phyloP scores from a whole-genome alignment of 1,284 basidiomycete species.

The Rhodotorula sp. region DNA sequence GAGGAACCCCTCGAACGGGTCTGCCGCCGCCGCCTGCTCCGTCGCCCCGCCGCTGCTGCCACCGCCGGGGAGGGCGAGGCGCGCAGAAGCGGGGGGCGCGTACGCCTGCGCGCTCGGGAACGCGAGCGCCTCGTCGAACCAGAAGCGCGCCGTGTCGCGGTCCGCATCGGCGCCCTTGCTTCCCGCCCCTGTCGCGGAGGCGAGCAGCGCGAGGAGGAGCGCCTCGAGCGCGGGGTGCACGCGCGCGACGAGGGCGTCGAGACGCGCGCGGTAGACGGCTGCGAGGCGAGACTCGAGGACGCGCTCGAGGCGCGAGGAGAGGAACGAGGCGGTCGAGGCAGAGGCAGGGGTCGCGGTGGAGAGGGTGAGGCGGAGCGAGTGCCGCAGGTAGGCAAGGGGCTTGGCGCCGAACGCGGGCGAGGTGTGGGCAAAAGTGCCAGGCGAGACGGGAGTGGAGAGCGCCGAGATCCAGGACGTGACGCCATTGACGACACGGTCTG shows the following conservation, averaged over 20 bases:
- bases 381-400: slow-evolving; percentile 23
- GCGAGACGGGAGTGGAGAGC: not conserved
- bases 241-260: slow-evolving; percentile 12
- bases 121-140: slow-evolving; percentile 36
- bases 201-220: slow-evolving; percentile 21
- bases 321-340: not conserved
- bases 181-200: not conserved
- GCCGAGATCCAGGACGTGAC: slow-evolving; percentile 24
- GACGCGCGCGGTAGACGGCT: slow-evolving; percentile 22
- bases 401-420: slow-evolving; percentile 1
- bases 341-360: not conserved
- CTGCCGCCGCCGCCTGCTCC: not conserved
- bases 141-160: slow-evolving; percentile 21
- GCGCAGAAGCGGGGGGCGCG: not conserved
- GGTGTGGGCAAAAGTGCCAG: not conserved
- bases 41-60: too few relatives aligned
- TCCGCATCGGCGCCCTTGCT: slow-evolving; percentile 2
- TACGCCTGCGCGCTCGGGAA: slow-evolving; percentile 24
- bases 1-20: slow-evolving; percentile 39
- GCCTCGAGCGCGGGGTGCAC: slow-evolving; percentile 20
- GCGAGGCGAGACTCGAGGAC: slow-evolving; percentile 27
- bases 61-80: not conserved
- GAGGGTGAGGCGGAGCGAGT: slow-evolving; percentile 7
- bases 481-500: slow-evolving; percentile 13
- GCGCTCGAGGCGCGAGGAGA: slow-evolving; percentile 15